Evolutionary conservation across 441 rosid species (phyloP).

Genomic region (Breynia disticha): DNA sequence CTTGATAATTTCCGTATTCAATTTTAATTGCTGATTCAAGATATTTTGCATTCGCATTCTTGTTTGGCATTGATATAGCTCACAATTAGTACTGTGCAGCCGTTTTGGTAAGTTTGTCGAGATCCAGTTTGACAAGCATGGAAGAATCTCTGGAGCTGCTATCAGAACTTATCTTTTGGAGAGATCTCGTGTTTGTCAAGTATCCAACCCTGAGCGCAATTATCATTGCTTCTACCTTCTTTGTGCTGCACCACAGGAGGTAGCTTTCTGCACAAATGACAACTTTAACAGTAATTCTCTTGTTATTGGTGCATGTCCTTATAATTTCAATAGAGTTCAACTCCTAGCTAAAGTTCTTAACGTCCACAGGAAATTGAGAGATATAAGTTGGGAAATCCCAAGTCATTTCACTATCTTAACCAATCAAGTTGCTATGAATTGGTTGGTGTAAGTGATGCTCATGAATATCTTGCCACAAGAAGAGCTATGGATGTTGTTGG

Average conservation of each 20-base stretch:
- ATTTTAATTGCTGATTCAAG: too few relatives aligned
- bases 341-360: slow-evolving; percentile 9
- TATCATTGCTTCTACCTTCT: slow-evolving; percentile 98
- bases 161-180: slow-evolving; percentile 86
- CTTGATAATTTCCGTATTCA: too few relatives aligned
- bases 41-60: too few relatives aligned
- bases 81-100: slow-evolving; percentile 43
- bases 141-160: slow-evolving; percentile 97
- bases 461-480: slow-evolving; percentile 85
- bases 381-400: slow-evolving; percentile 70
- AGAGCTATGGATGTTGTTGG: slow-evolving; percentile 97
- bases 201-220: slow-evolving; percentile 90
- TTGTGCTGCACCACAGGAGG: slow-evolving; percentile 98
- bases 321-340: slow-evolving; percentile 2
- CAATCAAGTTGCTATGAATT: slow-evolving; percentile 83
- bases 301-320: background rate
- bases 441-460: slow-evolving; percentile 79
- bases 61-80: slow-evolving; percentile 12
- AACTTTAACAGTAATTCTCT: slow-evolving; percentile 5
- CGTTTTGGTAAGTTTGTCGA: slow-evolving; percentile 98
- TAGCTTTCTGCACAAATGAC: slow-evolving; percentile 18
- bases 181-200: slow-evolving; percentile 95
- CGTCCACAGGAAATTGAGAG: slow-evolving; percentile 65
- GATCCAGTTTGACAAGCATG: slow-evolving; percentile 95
- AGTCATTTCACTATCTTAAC: slow-evolving; percentile 83